phyloP scores from a whole-genome alignment of 2,329 filamentous ascomycete genomes.

The Trichophyton benhamiae region DNA sequence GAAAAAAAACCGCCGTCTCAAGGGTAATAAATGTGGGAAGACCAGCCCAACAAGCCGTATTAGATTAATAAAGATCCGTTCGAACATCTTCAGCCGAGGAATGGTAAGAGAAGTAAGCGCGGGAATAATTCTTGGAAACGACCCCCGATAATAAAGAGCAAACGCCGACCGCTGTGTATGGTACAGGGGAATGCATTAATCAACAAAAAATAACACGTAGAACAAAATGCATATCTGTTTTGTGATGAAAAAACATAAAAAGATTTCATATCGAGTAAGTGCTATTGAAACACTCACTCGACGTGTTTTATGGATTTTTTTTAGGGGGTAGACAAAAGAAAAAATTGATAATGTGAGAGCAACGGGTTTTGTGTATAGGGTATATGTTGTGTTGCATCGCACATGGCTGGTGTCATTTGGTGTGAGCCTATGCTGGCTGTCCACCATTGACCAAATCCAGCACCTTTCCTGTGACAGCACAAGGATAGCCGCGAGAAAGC shows the following conservation, averaged over 20 bases:
- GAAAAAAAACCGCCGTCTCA: neutral
- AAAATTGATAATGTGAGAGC: neutral
- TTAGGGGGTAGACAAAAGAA: neutral
- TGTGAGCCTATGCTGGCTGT: constrained; percentile 9
- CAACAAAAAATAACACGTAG: constrained; percentile 5
- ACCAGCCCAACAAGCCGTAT: constrained; percentile 1
- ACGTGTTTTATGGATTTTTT: neutral
- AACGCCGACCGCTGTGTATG: constrained; percentile 6
- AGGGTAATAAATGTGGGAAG: neutral
- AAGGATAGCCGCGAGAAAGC: constrained; percentile 77
- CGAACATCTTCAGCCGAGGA: neutral
- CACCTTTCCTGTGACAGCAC: constrained; percentile 86
- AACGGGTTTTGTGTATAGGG: neutral
- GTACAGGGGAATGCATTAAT: constrained; percentile 6
- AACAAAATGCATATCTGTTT: neutral
- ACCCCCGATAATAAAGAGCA: constrained; percentile 10
- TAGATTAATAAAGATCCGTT: neutral
- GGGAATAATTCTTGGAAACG: constrained; percentile 9
- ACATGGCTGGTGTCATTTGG: neutral
- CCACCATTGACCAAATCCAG: constrained; percentile 62
- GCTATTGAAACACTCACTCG: neutral
- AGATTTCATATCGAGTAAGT: neutral
- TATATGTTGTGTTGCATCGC: neutral
- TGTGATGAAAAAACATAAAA: neutral
- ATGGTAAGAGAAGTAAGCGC: constrained; percentile 2